Evolutionary conservation across 306 rosid genomes (phyloP).

Genomic region (Quercus alba): DNA sequence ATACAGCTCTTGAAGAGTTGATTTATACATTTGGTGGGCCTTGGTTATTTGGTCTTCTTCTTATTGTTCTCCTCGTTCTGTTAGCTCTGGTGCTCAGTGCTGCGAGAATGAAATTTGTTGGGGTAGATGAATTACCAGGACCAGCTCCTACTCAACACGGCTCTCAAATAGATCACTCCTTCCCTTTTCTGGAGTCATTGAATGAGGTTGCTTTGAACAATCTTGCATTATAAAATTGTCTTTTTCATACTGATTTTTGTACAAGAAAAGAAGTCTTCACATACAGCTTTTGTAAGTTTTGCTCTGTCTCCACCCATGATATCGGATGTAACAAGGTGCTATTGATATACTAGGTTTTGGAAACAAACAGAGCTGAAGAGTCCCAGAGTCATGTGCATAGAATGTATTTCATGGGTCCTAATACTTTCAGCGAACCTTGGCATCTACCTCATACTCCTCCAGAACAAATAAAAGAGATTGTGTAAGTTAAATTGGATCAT

Average conservation of each 20-base stretch:
- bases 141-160: constrained; percentile 96
- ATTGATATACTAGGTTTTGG: constrained; percentile 64
- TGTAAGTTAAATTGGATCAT: constrained; percentile 52
- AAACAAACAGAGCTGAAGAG: constrained; percentile 98
- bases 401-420: constrained; percentile 98
- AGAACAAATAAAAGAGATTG: constrained; percentile 88
- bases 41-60: constrained; percentile 89
- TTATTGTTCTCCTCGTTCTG: constrained; percentile 74
- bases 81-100: constrained; percentile 94
- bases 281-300: not conserved
- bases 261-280: constrained; percentile 8
- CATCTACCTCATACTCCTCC: constrained; percentile 91
- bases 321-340: constrained; percentile 10
- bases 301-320: not conserved
- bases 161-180: constrained; percentile 96
- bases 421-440: constrained; percentile 97
- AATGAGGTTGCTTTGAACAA: constrained; percentile 71
- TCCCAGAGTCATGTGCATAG: constrained; percentile 95
- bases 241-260: constrained; percentile 13
- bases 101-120: constrained; percentile 93
- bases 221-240: not conserved
- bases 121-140: constrained; percentile 89
- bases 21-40: constrained; percentile 97
- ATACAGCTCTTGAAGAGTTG: constrained; percentile 95
- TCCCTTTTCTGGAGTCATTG: constrained; percentile 92